phyloP scores from a whole-genome alignment of 768 basidiomycete species.

The Ephemerocybe angulata region DNA sequence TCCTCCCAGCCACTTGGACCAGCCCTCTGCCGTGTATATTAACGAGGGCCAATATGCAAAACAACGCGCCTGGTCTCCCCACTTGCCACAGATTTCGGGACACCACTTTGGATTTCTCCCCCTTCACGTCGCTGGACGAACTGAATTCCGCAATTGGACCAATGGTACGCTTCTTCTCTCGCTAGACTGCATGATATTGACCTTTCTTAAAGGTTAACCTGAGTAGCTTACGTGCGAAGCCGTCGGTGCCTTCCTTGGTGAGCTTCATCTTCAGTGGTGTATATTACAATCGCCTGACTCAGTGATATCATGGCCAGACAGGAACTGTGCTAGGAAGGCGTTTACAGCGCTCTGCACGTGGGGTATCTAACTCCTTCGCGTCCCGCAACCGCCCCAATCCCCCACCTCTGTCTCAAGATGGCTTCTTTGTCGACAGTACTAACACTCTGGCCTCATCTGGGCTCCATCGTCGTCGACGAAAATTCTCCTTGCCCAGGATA shows the following conservation, averaged over 20 bases:
- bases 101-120: conserved; percentile 1
- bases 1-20: too few relatives aligned
- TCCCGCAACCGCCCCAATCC: neutral
- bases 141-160: neutral
- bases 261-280: too few relatives aligned
- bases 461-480: neutral
- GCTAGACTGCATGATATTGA: neutral
- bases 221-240: neutral
- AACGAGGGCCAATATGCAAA: too few relatives aligned
- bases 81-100: neutral
- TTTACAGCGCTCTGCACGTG: neutral
- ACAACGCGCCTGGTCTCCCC: neutral
- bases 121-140: conserved; percentile 2
- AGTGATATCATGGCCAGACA: too few relatives aligned
- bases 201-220: neutral
- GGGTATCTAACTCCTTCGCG: neutral
- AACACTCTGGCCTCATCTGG: neutral
- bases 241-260: too few relatives aligned
- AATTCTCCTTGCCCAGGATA: neutral
- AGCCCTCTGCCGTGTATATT: too few relatives aligned
- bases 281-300: too few relatives aligned
- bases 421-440: neutral
- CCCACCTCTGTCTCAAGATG: neutral
- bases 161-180: neutral
- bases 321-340: too few relatives aligned